Evolutionary conservation across 164 flowering plant genomes (phyloP).

Genomic region (Tetracentron sinense): DNA sequence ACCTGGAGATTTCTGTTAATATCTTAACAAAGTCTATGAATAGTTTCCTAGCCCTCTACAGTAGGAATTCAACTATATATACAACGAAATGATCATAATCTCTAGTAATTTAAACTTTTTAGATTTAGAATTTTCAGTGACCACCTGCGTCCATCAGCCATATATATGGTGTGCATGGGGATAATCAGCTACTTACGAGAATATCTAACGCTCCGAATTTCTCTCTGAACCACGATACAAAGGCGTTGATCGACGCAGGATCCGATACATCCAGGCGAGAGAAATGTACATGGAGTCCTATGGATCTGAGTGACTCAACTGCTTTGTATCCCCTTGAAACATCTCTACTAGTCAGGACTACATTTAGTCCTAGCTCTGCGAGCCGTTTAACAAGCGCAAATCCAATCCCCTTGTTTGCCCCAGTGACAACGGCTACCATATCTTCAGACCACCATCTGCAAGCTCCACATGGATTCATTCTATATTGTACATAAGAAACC

Average conservation of each 20-base stretch:
- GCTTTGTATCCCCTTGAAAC: slow-evolving; percentile 43
- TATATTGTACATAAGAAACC: neutral
- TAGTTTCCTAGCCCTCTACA: too few relatives aligned
- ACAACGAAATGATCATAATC: too few relatives aligned
- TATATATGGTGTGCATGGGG: neutral
- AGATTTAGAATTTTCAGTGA: too few relatives aligned
- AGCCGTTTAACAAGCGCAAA: slow-evolving; percentile 55
- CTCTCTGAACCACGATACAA: slow-evolving; percentile 43
- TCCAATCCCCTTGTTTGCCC: slow-evolving; percentile 87
- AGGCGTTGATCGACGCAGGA: slow-evolving; percentile 43
- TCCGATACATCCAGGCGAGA: slow-evolving; percentile 53
- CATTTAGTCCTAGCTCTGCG: slow-evolving; percentile 63
- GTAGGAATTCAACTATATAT: too few relatives aligned
- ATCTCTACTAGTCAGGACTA: slow-evolving; percentile 69
- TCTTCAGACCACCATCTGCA: slow-evolving; percentile 78
- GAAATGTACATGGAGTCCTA: slow-evolving; percentile 45
- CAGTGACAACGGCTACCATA: slow-evolving; percentile 71
- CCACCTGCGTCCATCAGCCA: too few relatives aligned
- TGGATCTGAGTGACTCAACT: slow-evolving; percentile 29
- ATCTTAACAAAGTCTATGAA: neutral
- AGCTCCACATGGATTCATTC: neutral
- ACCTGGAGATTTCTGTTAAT: slow-evolving; percentile 36
- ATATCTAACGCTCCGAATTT: slow-evolving; percentile 49
- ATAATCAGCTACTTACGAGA: slow-evolving; percentile 45
- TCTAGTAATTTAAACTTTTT: too few relatives aligned